A percentile compares a stretch with the other conserved stretches of the same genome.
Evolutionary conservation across 345 rosid species (phyloP).

Genomic region (Erysimum cheiranthoides): DNA sequence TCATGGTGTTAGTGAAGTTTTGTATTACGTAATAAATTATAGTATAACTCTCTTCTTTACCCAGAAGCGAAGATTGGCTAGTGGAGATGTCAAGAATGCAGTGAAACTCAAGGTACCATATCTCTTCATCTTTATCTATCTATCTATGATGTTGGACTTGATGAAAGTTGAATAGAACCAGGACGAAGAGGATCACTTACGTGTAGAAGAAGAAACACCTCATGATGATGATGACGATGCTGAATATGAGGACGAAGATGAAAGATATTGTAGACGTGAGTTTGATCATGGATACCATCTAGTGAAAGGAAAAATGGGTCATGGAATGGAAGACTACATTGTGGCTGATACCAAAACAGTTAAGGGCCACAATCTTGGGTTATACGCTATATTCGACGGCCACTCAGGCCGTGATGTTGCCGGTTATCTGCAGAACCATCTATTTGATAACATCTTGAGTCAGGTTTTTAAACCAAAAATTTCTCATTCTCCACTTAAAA

Average conservation of each 20-base stretch:
- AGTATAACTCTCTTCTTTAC: not conserved
- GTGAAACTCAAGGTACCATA: slow-evolving; percentile 17
- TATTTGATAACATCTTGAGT: slow-evolving; percentile 53
- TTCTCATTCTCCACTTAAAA: not conserved
- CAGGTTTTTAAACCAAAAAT: slow-evolving; percentile 41
- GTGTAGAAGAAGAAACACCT: slow-evolving; percentile 29
- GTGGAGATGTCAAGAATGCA: slow-evolving; percentile 20
- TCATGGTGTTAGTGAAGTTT: not conserved
- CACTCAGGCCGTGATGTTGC: slow-evolving; percentile 61
- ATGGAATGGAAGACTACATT: slow-evolving; percentile 64
- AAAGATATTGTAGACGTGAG: slow-evolving; percentile 8
- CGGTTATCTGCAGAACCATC: slow-evolving; percentile 53
- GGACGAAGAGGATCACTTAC: slow-evolving; percentile 15
- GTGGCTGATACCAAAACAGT: slow-evolving; percentile 50
- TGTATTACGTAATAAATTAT: not conserved
- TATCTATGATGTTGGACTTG: not conserved
- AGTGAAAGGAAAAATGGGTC: slow-evolving; percentile 58
- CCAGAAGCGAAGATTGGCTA: slow-evolving; percentile 33
- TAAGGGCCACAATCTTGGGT: slow-evolving; percentile 50
- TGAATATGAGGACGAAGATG: slow-evolving; percentile 15
- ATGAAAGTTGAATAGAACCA: slow-evolving; percentile 16
- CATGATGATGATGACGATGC: slow-evolving; percentile 32
- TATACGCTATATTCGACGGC: slow-evolving; percentile 65
- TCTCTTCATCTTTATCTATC: not conserved
- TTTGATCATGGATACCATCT: slow-evolving; percentile 56